Conservation (phyloP, 306 rosid genomes). For the Prunus persica region DNA sequence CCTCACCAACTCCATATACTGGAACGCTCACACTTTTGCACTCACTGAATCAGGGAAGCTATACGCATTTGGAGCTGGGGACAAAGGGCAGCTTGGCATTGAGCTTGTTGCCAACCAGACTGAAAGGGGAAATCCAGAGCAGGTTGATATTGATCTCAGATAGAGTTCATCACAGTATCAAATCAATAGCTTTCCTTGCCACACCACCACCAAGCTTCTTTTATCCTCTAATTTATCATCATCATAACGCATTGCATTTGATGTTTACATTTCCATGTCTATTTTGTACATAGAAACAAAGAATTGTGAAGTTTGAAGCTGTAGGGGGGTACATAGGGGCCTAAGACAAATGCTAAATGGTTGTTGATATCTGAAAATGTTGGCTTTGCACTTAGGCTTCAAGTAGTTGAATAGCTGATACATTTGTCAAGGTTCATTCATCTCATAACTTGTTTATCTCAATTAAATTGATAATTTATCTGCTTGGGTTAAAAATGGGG, state of each 20-base stretch:
- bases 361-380: constrained; percentile 36
- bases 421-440: constrained; percentile 47
- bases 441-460: constrained; percentile 31
- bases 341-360: constrained; percentile 29
- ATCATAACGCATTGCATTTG: constrained; percentile 49
- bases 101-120: constrained; percentile 69
- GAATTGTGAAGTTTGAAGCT: constrained; percentile 33
- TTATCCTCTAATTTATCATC: constrained; percentile 43
- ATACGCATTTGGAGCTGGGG: constrained; percentile 89
- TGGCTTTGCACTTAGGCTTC: constrained; percentile 47
- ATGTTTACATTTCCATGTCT: constrained; percentile 41
- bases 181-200: constrained; percentile 5
- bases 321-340: constrained; percentile 52
- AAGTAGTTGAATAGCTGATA: constrained; percentile 44
- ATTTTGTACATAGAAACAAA: constrained; percentile 62
- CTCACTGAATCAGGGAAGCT: constrained; percentile 90
- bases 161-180: constrained; percentile 27
- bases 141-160: constrained; percentile 73
- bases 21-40: constrained; percentile 97
- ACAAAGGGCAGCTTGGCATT: constrained; percentile 88
- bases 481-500: background rate
- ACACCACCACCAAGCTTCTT: constrained; percentile 1
- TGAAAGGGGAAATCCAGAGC: constrained; percentile 76
- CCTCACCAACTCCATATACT: constrained; percentile 79
- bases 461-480: constrained; percentile 31